Conservation (phyloP, 257 asterid species). For the Marsdenia floribunda region DNA sequence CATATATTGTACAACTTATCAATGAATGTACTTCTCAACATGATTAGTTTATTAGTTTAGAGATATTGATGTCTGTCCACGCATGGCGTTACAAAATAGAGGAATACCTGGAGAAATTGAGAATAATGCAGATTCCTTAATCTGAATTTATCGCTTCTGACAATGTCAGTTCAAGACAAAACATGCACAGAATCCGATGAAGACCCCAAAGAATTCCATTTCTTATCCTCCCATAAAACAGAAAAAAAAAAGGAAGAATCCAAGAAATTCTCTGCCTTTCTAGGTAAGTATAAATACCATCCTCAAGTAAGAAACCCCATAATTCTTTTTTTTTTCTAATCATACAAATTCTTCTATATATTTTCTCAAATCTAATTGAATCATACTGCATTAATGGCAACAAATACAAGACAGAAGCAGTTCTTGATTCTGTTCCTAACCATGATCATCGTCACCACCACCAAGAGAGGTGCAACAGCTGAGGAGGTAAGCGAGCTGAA, state of each 20-base stretch:
- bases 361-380: background rate
- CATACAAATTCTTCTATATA: background rate
- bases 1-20: too few relatives aligned
- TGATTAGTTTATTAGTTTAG: too few relatives aligned
- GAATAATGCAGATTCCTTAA: background rate
- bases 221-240: too few relatives aligned
- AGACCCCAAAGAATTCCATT: too few relatives aligned
- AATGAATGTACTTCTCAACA: too few relatives aligned
- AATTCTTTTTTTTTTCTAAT: background rate
- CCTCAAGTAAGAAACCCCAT: background rate
- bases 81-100: too few relatives aligned
- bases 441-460: background rate
- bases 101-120: background rate
- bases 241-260: background rate
- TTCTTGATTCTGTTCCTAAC: conserved; percentile 4
- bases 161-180: background rate
- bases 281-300: conserved; percentile 1
- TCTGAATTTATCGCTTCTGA: background rate
- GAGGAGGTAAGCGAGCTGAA: background rate
- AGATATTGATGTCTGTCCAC: too few relatives aligned
- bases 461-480: background rate
- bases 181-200: background rate
- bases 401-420: background rate
- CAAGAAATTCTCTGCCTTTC: background rate
- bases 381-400: background rate